Base-by-base conservation (phyloP, 768 basidiomycete species). In the Floccularia luteovirens region DNA sequence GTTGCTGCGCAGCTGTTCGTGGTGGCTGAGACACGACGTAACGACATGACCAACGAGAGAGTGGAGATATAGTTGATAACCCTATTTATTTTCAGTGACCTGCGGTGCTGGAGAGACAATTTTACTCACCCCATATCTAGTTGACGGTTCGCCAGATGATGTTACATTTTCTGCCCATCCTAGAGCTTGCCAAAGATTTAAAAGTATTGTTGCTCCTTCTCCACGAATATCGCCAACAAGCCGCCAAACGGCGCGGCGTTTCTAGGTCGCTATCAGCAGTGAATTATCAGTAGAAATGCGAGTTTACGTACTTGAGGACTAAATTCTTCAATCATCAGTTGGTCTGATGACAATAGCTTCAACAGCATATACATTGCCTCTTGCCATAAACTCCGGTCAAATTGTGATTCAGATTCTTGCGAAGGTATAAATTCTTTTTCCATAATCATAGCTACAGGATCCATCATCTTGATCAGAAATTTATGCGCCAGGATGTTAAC, bases 151-250 rank as follows among this genome's bases (percentile, higher is more conserved):
- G 2, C 65, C 69, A 30, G 62, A 67, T 27, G 63, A 67, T 16
- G 71, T 67, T 16, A 69, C 57, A 38, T 79, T 67, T 44, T 85
- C 79, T 4, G 79, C 75, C 75, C 82, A 84, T 3, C 83, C 88
- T 16, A 98, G 70, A 1, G 87, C 78, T 51, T 86, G 77, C 94
- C 94, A 98, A 4, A 93, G 63, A 23, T 72, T 77, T 12, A 84
- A 60, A 32, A 97, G 59, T 41, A 94, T 79, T 4, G 75, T 66
- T 1, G 91, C 85, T 12, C 91, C 93, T 57, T 94, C 88, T 7
- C 91, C 92, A 17, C 94, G 78, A 51, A 97, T 79, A 61, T 98
- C 94, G 20, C 92, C 92, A 4, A 88, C 90, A n/a, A 97, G 75
- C 25, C 90, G 77, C 93, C 93, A 97, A 7, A 93, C 88, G 2